phyloP scores from a whole-genome alignment of 2,329 filamentous ascomycete genomes.

The Pseudogymnoascus sp. region DNA sequence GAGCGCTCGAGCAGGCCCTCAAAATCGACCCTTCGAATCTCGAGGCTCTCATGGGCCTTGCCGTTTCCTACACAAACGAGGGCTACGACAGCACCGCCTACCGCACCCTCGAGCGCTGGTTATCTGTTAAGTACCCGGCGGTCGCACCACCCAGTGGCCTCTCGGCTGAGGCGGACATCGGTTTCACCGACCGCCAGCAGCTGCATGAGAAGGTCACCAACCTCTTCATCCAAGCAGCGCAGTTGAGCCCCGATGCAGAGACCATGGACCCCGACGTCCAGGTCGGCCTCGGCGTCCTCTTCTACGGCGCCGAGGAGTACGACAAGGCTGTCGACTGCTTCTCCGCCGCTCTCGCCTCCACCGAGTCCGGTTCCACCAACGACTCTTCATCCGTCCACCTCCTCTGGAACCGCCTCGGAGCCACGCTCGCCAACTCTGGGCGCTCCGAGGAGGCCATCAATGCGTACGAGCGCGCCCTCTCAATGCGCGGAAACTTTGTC shows the following conservation, averaged over 20 bases:
- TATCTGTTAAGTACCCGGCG: constrained; percentile 86
- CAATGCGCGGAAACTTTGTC: constrained; percentile 90
- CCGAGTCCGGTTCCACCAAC: constrained; percentile 77
- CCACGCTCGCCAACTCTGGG: constrained; percentile 90
- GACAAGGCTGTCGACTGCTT: constrained; percentile 99
- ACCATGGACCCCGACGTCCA: constrained; percentile 99
- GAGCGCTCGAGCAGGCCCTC: constrained; percentile 83
- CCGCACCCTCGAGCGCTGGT: constrained; percentile 90
- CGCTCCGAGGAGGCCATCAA: constrained; percentile 93
- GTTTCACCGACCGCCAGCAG: constrained; percentile 81
- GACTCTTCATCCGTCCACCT: constrained; percentile 81
- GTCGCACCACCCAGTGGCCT: constrained; percentile 68
- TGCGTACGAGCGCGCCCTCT: constrained; percentile 87
- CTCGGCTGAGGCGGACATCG: constrained; percentile 69
- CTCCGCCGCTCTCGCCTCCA: constrained; percentile 77
- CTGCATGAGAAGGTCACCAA: constrained; percentile 81
- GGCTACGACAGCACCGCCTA: constrained; percentile 97
- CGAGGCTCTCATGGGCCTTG: constrained; percentile 85
- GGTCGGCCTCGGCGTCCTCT: constrained; percentile 90
- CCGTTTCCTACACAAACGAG: constrained; percentile 97
- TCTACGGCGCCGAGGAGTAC: constrained; percentile 97
- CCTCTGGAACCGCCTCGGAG: constrained; percentile 93
- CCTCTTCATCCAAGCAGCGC: constrained; percentile 85
- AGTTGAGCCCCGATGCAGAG: constrained; percentile 82
- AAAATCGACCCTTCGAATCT: constrained; percentile 83